A percentile compares a stretch with the other conserved stretches of the same genome.
Evolutionary conservation across 1,139 yeast genomes (phyloP).

Genomic region (Zhuliangozyma blackwelliae): DNA sequence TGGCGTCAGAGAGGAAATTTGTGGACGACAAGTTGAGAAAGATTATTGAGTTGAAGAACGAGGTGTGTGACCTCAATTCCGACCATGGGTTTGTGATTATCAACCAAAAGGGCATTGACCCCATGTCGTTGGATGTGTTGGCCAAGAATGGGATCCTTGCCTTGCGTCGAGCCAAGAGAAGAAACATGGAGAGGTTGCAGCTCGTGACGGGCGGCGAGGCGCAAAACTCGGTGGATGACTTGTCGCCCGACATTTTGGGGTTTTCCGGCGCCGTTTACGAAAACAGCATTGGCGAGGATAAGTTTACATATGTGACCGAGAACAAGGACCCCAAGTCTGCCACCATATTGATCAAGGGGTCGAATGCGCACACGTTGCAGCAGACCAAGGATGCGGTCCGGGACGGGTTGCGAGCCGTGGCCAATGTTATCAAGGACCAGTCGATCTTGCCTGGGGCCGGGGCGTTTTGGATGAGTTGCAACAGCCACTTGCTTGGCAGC

Average conservation of each 20-base stretch:
- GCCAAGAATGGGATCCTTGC: slow-evolving; percentile 94
- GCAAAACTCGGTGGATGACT: slow-evolving; percentile 94
- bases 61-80: slow-evolving; percentile 76
- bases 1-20: slow-evolving; percentile 88
- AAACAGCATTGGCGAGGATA: slow-evolving; percentile 93
- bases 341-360: slow-evolving; percentile 88
- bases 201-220: slow-evolving; percentile 97
- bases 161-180: slow-evolving; percentile 94
- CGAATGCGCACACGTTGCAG: slow-evolving; percentile 80
- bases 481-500: slow-evolving; percentile 54
- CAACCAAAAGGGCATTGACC: slow-evolving; percentile 98
- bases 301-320: slow-evolving; percentile 92
- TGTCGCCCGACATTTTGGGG: slow-evolving; percentile 81
- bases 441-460: slow-evolving; percentile 96
- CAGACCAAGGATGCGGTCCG: slow-evolving; percentile 97
- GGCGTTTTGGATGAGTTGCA: slow-evolving; percentile 83
- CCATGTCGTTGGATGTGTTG: slow-evolving; percentile 91
- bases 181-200: slow-evolving; percentile 98
- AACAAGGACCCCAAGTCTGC: slow-evolving; percentile 89
- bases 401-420: slow-evolving; percentile 93
- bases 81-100: slow-evolving; percentile 86
- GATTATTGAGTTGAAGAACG: slow-evolving; percentile 87
- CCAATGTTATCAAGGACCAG: slow-evolving; percentile 83
- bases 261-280: slow-evolving; percentile 90
- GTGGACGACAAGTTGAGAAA: slow-evolving; percentile 92